These are phyloP conservation scores for Pulveroboletus sp. DNA, from an alignment of 768 basidiomycete genomes.

Conservation along the genomic window DNA sequence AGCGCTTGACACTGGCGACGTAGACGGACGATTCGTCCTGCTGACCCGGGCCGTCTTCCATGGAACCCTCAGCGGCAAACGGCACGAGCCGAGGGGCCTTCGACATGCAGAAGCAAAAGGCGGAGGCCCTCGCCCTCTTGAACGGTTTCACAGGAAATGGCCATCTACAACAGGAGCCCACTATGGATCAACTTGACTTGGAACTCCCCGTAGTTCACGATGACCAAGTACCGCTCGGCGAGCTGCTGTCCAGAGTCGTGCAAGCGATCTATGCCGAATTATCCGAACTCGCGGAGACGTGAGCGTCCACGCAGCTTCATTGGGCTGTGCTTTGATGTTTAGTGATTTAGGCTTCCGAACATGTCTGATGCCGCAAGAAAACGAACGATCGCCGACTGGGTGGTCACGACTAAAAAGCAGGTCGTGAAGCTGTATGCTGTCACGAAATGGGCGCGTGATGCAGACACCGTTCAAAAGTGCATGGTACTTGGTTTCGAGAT, in stretches of 20 bases:
- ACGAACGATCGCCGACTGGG: slow-evolving; percentile 80
- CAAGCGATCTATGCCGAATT: slow-evolving; percentile 82
- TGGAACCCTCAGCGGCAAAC: slow-evolving; percentile 16
- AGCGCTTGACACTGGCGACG: slow-evolving; percentile 5
- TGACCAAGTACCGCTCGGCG: slow-evolving; percentile 69
- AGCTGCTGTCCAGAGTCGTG: slow-evolving; percentile 69
- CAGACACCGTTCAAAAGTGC: slow-evolving; percentile 78
- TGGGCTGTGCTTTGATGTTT: slow-evolving; percentile 1
- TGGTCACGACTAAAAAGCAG: slow-evolving; percentile 86
- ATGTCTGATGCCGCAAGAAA: slow-evolving; percentile 81
- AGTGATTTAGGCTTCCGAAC: slow-evolving; percentile 56
- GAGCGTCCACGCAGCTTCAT: slow-evolving; percentile 24
- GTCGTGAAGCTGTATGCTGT: slow-evolving; percentile 86
- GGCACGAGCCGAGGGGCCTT: slow-evolving; percentile 13
- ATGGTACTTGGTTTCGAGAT: slow-evolving; percentile 47
- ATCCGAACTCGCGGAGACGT: slow-evolving; percentile 84
- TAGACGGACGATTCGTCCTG: neutral
- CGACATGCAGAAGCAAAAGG: slow-evolving; percentile 28
- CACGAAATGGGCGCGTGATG: slow-evolving; percentile 82
- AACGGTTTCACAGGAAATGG: slow-evolving; percentile 32
- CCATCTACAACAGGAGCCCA: slow-evolving; percentile 34
- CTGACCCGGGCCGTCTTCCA: neutral
- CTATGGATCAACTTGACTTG: slow-evolving; percentile 56
- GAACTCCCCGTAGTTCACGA: slow-evolving; percentile 72
- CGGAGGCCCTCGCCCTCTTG: slow-evolving; percentile 25